Evolutionary conservation across 495 filamentous ascomycete genomes (phyloP).

Genomic region (Staphylotrichum longicolle): DNA sequence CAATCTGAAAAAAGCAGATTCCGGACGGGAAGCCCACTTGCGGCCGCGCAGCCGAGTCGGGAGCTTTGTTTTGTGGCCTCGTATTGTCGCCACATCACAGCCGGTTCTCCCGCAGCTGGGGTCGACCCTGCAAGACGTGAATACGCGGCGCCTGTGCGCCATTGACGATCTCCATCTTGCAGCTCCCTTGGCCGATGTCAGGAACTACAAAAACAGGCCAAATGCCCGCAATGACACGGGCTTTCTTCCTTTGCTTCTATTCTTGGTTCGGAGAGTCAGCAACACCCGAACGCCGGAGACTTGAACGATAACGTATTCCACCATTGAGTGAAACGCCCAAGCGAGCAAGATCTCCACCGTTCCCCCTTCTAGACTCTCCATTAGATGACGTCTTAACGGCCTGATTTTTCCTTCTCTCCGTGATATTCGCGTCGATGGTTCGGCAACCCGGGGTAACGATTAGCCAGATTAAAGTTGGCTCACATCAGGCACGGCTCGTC

Average conservation of each 20-base stretch:
- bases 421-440: not conserved
- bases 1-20: too few relatives aligned
- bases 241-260: not conserved
- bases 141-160: slow-evolving; percentile 6
- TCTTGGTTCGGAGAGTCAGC: too few relatives aligned
- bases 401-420: not conserved
- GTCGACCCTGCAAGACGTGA: not conserved
- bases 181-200: not conserved
- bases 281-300: not conserved
- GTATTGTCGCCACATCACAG: slow-evolving; percentile 7
- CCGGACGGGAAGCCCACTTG: too few relatives aligned
- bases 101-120: slow-evolving; percentile 3
- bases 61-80: slow-evolving; percentile 1
- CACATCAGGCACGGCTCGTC: not conserved
- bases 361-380: not conserved
- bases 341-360: not conserved
- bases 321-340: not conserved
- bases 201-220: slow-evolving; percentile 5
- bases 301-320: not conserved
- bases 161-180: slow-evolving; percentile 7
- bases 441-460: too few relatives aligned
- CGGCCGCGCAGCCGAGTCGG: not conserved
- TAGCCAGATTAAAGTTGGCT: not conserved
- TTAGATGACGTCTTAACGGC: slow-evolving; percentile 10
- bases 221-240: not conserved